Conservation (phyloP, 176 grass and related monocot genomes). For the Aegilops tauschii region DNA sequence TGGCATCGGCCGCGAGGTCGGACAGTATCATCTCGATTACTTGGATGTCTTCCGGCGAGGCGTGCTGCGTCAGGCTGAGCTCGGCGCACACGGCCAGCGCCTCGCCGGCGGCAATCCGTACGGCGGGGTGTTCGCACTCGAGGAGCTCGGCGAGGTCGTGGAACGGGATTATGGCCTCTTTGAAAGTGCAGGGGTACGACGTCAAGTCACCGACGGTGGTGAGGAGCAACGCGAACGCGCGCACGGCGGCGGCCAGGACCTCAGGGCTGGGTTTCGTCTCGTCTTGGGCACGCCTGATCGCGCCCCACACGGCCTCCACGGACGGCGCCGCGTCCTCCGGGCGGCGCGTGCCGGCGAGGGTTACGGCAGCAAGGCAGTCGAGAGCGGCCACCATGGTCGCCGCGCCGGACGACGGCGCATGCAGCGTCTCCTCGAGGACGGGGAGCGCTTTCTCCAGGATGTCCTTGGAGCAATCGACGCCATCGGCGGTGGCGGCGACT, state of each 20-base stretch:
- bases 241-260: background rate
- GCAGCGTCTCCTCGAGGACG: background rate
- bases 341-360: background rate
- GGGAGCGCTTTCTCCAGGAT: background rate
- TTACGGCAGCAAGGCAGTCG: slow-evolving; percentile 29
- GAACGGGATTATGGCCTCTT: background rate
- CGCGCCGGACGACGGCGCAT: background rate
- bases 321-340: background rate
- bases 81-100: slow-evolving; percentile 25
- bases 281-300: background rate
- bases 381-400: background rate
- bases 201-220: background rate
- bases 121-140: background rate
- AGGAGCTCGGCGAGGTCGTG: slow-evolving; percentile 2
- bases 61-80: background rate
- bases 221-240: slow-evolving; percentile 19
- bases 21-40: background rate
- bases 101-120: slow-evolving; percentile 25
- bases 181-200: background rate
- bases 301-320: background rate
- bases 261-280: background rate
- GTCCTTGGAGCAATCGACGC: background rate
- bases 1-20: background rate
- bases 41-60: slow-evolving; percentile 13
- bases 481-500: background rate